Evolutionary conservation across 306 rosid genomes (phyloP).

Genomic region (Clitoria ternatea): DNA sequence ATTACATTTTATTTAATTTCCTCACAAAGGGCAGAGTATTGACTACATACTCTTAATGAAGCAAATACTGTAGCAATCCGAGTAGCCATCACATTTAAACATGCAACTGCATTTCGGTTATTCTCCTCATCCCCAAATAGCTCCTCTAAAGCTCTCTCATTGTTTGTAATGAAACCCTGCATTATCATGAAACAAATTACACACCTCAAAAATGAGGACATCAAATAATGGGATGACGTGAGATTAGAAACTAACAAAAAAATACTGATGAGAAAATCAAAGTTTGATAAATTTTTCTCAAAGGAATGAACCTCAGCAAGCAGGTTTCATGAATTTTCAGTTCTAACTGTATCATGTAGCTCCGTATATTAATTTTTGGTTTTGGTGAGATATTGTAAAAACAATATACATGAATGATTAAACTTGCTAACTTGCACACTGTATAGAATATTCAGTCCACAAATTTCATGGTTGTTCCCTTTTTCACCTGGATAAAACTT

Average conservation of each 20-base stretch:
- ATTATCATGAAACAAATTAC: constrained; percentile 20
- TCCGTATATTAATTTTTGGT: background rate
- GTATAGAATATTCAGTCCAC: background rate
- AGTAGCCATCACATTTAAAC: constrained; percentile 78
- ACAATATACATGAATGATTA: constrained; percentile 5
- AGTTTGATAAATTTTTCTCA: background rate
- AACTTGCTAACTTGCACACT: constrained; percentile 12
- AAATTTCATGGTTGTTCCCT: constrained; percentile 6
- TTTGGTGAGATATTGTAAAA: background rate
- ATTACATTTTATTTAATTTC: background rate
- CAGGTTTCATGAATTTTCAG: constrained; percentile 6
- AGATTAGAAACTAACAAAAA: constrained; percentile 15
- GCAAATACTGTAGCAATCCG: constrained; percentile 93
- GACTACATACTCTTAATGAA: constrained; percentile 72
- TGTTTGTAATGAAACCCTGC: constrained; percentile 84
- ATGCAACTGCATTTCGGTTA: constrained; percentile 51
- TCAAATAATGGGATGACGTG: constrained; percentile 12
- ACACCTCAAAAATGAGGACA: background rate
- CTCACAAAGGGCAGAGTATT: background rate
- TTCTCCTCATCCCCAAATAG: constrained; percentile 83
- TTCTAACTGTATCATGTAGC: background rate
- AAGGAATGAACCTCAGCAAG: background rate
- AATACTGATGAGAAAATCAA: constrained; percentile 4
- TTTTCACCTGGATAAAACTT: background rate
- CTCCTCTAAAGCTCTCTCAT: constrained; percentile 87